phyloP scores from a whole-genome alignment of 2,329 filamentous ascomycete species.

The Dendrostoma leiphaemia region DNA sequence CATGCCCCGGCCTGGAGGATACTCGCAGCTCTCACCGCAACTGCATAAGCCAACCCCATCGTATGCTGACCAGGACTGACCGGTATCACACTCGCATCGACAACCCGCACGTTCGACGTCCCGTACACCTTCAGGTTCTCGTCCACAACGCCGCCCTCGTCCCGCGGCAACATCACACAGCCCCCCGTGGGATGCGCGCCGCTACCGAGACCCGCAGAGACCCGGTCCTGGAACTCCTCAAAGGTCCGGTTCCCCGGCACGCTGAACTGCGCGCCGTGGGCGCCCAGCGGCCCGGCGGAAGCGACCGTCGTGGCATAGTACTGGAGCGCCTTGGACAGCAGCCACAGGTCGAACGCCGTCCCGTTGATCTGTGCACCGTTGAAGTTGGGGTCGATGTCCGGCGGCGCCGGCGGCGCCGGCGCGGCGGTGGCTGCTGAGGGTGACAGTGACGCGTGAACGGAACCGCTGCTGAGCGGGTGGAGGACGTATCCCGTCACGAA shows the following conservation, averaged over 20 bases:
- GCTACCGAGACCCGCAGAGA: neutral
- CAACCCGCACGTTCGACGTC: constrained; percentile 10
- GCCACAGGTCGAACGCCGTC: neutral
- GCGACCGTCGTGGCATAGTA: neutral
- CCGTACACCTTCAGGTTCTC: constrained; percentile 13
- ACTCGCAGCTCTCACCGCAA: neutral
- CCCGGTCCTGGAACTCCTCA: neutral
- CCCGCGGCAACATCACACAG: constrained; percentile 13
- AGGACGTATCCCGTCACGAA: neutral
- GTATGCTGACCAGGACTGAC: neutral
- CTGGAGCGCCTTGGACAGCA: neutral
- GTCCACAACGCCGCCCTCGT: constrained; percentile 10
- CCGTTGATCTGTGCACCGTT: constrained; percentile 1
- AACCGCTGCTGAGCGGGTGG: constrained; percentile 7
- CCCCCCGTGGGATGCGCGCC: constrained; percentile 5
- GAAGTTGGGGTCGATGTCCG: neutral
- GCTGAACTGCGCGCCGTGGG: neutral
- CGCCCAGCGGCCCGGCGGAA: neutral
- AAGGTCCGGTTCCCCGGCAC: neutral
- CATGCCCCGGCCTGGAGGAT: neutral
- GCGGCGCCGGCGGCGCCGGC: neutral
- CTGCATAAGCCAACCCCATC: neutral
- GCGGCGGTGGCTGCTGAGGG: neutral
- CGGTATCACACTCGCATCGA: constrained; percentile 6
- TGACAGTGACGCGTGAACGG: neutral